These are phyloP conservation scores for Colletotrichum tabaci DNA, from an alignment of 2,329 filamentous ascomycete genomes.

Conservation along the genomic window DNA sequence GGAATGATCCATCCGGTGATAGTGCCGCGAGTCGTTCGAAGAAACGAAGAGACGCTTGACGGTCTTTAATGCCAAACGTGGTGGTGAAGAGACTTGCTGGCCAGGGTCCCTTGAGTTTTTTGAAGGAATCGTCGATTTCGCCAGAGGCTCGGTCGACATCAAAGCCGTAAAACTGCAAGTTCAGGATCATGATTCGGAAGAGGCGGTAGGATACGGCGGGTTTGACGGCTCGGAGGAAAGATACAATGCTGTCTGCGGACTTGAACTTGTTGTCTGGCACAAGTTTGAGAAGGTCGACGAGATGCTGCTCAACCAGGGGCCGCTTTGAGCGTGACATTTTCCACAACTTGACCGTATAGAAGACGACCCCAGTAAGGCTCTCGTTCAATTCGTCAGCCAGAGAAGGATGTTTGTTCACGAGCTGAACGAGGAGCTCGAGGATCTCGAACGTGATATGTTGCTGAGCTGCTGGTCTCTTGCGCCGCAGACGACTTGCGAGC, in stretches of 20 bases:
- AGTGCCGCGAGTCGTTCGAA: constrained; percentile 12
- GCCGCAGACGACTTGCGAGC: constrained; percentile 15
- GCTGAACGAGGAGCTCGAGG: constrained; percentile 10
- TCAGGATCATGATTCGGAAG: constrained; percentile 45
- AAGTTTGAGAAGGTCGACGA: constrained; percentile 9
- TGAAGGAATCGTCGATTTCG: background rate
- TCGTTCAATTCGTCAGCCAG: background rate
- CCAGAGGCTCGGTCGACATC: constrained; percentile 46
- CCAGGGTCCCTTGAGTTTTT: constrained; percentile 27
- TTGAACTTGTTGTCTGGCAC: background rate
- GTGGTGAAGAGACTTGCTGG: constrained; percentile 14
- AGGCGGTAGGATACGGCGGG: constrained; percentile 43
- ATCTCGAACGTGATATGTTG: constrained; percentile 7
- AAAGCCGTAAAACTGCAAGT: constrained; percentile 41
- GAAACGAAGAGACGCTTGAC: background rate
- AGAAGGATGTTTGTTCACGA: constrained; percentile 4
- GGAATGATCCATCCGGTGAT: constrained; percentile 4
- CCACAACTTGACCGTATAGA: constrained; percentile 26
- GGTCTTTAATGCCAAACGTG: background rate
- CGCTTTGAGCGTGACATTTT: constrained; percentile 9
- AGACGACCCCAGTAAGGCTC: constrained; percentile 10
- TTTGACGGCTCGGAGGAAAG: constrained; percentile 7
- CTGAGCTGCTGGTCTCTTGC: background rate
- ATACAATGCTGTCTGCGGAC: background rate
- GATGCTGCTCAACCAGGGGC: background rate